Evolutionary conservation across 305 asterid species (phyloP), one percentile per base, ranked within the genome.

Genomic region (Fraxinus greggii): DNA sequence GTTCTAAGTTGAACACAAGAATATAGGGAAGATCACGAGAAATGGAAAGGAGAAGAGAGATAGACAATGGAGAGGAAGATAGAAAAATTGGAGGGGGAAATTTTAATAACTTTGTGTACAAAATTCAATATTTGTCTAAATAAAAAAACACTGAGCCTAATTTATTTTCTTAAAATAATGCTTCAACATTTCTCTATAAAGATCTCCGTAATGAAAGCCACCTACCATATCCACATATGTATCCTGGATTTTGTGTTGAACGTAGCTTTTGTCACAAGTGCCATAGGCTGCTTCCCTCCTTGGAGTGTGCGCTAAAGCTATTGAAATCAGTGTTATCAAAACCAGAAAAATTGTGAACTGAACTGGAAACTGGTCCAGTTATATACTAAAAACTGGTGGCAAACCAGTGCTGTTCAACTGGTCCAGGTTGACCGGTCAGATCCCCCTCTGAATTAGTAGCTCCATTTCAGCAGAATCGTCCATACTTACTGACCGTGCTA

Each of bases 191-290:
- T 59, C 5, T 59, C 26, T 24, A 26, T 65, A 23, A 26, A 12
- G 73, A 65, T 65, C 73, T 26, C n/a, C 17, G 0, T 12, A 65
- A 26, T 10, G 32, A 65, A 65, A 65, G 19, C n/a, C 73, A 10
- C 35, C 35, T 23, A 65, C 73, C 35, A 65, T 26, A 28, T 26
- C 35, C 3, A 9, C 73, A 26, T 3, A 65, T 3, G 31, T 21
- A 59, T 59, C 29, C 70, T 59, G 70, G 73, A 65, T 65, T 65
- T 65, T 67, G 74, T 28, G 74, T 67, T 29, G 19, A 67, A 67
- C 15, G 31, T 59, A 59, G 19, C 21, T 28, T 28, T 28, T 28
- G 21, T 26, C 8, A 4, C 36, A 28, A 67, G 38, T 67, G n/a
- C 28, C 74, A 65, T 65, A 59, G 70, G 74, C 36, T 67, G 36